Conservation (phyloP, 2,329 filamentous ascomycete genomes). For the Colletotrichum sp. region DNA sequence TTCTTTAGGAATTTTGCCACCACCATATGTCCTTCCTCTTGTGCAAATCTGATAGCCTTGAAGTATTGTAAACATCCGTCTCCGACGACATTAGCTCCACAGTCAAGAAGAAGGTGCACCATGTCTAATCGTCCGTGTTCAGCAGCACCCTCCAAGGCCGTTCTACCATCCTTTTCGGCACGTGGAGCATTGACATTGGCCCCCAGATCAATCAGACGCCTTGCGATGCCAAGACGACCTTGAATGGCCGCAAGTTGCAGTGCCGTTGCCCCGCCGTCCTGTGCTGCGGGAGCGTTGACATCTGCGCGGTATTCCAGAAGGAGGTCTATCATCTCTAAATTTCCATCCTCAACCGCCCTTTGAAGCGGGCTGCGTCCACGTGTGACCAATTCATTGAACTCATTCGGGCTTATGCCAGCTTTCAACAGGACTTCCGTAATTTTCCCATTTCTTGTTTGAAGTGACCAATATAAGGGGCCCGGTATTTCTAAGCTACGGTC, state of each 20-base stretch:
- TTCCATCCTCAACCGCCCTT: neutral
- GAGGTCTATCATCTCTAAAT: rapidly evolving
- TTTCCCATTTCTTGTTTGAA: neutral
- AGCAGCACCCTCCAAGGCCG: rapidly evolving
- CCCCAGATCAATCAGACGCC: rapidly evolving
- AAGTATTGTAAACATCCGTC: rapidly evolving
- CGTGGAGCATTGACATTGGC: rapidly evolving
- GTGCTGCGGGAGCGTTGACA: rapidly evolving
- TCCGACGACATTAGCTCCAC: rapidly evolving
- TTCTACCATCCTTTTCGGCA: rapidly evolving
- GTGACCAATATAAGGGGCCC: too few relatives aligned
- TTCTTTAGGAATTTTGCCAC: rapidly evolving
- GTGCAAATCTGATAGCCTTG: neutral
- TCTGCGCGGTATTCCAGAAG: rapidly evolving
- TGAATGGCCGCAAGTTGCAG: neutral
- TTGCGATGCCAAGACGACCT: neutral
- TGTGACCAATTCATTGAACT: rapidly evolving
- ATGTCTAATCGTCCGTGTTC: neutral
- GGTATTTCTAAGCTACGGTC: too few relatives aligned
- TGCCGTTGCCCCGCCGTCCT: rapidly evolving
- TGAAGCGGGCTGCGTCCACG: neutral
- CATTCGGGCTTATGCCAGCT: rapidly evolving
- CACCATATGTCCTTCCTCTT: rapidly evolving
- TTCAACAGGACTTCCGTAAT: rapidly evolving
- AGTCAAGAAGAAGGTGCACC: rapidly evolving